Conservation (phyloP, 2,329 filamentous ascomycete species). For the Pseudogymnoascus sp. region DNA sequence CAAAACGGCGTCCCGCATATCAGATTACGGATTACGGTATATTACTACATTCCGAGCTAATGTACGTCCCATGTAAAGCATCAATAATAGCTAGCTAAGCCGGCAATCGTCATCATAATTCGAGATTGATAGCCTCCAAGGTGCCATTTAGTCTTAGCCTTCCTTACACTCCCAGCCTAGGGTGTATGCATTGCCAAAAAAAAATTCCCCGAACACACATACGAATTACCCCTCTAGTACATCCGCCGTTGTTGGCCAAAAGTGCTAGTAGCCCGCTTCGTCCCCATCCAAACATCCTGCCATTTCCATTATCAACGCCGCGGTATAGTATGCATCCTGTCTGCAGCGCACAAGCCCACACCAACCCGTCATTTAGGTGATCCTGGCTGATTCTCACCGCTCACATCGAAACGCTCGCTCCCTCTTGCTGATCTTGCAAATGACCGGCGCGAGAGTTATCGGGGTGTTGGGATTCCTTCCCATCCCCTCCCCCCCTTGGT, state of each 20-base stretch:
- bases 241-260: not conserved
- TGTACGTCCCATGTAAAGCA: not conserved
- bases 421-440: constrained; percentile 4
- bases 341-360: constrained; percentile 1
- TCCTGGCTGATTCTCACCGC: constrained; percentile 2
- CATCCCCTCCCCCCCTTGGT: not conserved
- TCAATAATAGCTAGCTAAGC: not conserved
- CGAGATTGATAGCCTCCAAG: constrained; percentile 2
- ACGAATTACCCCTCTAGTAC: not conserved
- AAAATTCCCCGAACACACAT: not conserved
- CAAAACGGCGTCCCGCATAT: constrained; percentile 4
- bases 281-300: constrained; percentile 1
- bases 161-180: not conserved
- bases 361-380: not conserved
- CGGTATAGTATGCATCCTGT: not conserved
- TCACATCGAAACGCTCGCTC: constrained; percentile 7
- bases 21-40: constrained; percentile 2
- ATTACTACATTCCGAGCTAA: not conserved
- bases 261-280: not conserved
- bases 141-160: not conserved
- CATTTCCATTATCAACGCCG: not conserved
- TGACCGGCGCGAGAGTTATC: not conserved
- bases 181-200: not conserved
- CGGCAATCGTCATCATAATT: not conserved
- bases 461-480: not conserved